Base-by-base conservation (phyloP, 306 rosid species). In the Aeschynomene evenia region DNA sequence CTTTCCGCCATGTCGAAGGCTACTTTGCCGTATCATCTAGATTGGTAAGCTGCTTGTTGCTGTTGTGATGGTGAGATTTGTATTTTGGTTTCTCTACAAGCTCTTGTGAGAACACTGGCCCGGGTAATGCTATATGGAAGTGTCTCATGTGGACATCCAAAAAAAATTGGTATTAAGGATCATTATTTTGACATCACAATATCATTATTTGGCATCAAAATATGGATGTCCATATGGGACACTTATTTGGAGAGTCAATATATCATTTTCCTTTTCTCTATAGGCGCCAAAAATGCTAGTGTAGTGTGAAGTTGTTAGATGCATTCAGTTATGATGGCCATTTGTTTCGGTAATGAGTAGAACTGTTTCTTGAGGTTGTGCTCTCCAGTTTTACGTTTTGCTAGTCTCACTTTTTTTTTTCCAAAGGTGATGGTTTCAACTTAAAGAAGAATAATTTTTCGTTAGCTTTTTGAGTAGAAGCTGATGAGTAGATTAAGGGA, bases 11-110 rank as follows among this genome's bases (percentile, higher is more conserved):
- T 88, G 50, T 79, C 84, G 9, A 90, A 86, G 79, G 39, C 79
- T 76, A 77, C 90, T 0, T 70, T 87, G 28, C 81, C 81, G 33
- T 93, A 88, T 79, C 80, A 82, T 62, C 50, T 85, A 4, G 96
- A 93, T 31, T 88, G 98, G 98, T 93, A 80, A 78, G 75, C 13
- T 8, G 28, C 12, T 23, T 29, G 7, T 20, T 37, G 11, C 13
- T 9, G 23, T 14, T 63, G 4, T 33, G 12, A 9, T 28, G 16
- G 45, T 39, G 18, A 6, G 51, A 64, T 77, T 28, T 28, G 31
- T 4, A 28, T 28, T 59, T 3, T 71, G 7, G 39, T 43, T 70
- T 68, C 22, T 31, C 14, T 12, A 28, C 60, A 60, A 59, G 20
- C 66, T 4, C 2, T 18, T 26, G 0, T 18, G 19, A 2, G 22